Evolutionary conservation across 306 rosid genomes (phyloP), one percentile per base, ranked within the genome.

Genomic region (Trifolium subterraneum): DNA sequence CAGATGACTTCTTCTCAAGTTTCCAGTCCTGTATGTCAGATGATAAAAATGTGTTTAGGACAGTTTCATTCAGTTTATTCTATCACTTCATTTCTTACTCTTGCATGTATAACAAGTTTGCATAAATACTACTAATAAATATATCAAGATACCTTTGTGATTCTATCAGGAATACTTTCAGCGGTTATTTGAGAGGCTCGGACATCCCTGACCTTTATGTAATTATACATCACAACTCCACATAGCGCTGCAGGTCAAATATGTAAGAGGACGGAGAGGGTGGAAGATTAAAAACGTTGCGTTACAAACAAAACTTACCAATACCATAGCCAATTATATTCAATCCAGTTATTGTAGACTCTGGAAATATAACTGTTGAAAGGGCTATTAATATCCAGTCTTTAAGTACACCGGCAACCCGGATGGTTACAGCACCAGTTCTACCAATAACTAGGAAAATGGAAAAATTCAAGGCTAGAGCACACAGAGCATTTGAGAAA

Each of bases 331-430:
- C 98, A 80, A 80, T 89, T 79, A 91, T 89, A 81, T 93, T 93
- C 81, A 93, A 54, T 67, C 93, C 88, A 15, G 98, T 93, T 72
- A 93, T 93, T 13, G 88, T 81, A 64, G 96, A 91, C 83, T 93
- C 98, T 1, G 98, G 98, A 85, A 93, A 93, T 84, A 93, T 84
- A 56, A 91, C 90, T 12, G 98, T 91, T 55, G 98, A 93, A 62
- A 93, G 98, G 77, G 97, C 98, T 84, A 93, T 93, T 61, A 91
- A 79, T 55, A 93, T 91, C 98, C 98, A 93, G 87, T 93, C 98
- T 72, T 93, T 93, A 50, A 93, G 85, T 82, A 93, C 98, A 22
- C 98, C 98, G 23, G 98, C 97, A 48, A 93, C 98, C 45, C 98
- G 89, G 68, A 91, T 80, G 61, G 98, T 93, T 62, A 93, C 96